A percentile compares a stretch with the other conserved stretches of the same genome.
These are phyloP conservation scores for Didymella exigua DNA, from an alignment of 2,329 filamentous ascomycete genomes.

Conservation along the genomic window DNA sequence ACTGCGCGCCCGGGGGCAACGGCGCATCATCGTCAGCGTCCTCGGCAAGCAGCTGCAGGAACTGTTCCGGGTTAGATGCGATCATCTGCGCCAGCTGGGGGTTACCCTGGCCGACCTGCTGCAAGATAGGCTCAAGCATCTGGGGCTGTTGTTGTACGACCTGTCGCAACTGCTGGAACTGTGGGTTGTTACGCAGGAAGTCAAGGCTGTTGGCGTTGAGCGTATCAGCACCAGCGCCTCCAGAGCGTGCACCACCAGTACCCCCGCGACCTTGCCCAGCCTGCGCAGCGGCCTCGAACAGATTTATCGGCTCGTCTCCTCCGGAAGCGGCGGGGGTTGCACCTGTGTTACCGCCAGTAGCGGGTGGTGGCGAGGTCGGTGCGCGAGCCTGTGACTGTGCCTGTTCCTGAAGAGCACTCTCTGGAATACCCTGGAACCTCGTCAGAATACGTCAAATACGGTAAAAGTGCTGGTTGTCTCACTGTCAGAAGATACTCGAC, in stretches of 20 bases:
- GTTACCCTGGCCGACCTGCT: conserved; percentile 94
- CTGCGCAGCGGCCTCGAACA: conserved; percentile 91
- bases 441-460: conserved; percentile 28
- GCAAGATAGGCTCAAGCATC: conserved; percentile 97
- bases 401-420: conserved; percentile 75
- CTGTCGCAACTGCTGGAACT: conserved; percentile 97
- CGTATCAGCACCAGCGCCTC: conserved; percentile 55
- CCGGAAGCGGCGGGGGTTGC: conserved; percentile 49
- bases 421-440: conserved; percentile 78
- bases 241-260: conserved; percentile 53
- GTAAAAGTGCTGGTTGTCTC: conserved; percentile 46
- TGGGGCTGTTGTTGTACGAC: conserved; percentile 96
- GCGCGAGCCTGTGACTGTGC: conserved; percentile 50
- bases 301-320: conserved; percentile 74
- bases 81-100: conserved; percentile 93
- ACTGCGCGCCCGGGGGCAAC: conserved; percentile 84
- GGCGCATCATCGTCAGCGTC: conserved; percentile 83
- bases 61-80: conserved; percentile 88
- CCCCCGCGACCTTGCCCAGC: conserved; percentile 61
- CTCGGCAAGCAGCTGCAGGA: conserved; percentile 87
- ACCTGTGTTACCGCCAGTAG: conserved; percentile 54
- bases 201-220: conserved; percentile 78
- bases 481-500: conserved; percentile 94
- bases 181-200: conserved; percentile 91
- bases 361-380: conserved; percentile 49